phyloP scores from a whole-genome alignment of 345 rosid species.

The Hevea brasiliensis region DNA sequence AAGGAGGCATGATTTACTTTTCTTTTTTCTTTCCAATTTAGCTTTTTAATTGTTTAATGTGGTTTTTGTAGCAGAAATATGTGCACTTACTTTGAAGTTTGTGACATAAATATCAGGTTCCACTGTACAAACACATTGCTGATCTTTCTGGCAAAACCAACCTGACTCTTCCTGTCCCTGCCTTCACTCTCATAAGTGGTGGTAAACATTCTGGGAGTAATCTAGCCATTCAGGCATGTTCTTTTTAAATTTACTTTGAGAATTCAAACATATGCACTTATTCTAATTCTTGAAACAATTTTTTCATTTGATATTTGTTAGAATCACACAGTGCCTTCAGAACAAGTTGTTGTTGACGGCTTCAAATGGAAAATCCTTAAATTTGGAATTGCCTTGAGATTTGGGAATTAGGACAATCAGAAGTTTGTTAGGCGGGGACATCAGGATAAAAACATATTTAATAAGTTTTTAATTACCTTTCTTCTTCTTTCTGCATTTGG shows the following conservation, averaged over 20 bases:
- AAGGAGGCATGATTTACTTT: slow-evolving; percentile 56
- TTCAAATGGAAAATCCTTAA: background rate
- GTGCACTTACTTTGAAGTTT: slow-evolving; percentile 18
- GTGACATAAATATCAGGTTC: slow-evolving; percentile 55
- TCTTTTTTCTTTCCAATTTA: background rate
- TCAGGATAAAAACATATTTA: background rate
- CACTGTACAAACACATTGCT: slow-evolving; percentile 84
- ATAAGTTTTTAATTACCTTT: background rate
- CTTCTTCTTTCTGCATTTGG: slow-evolving; percentile 3
- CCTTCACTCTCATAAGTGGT: slow-evolving; percentile 89
- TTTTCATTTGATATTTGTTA: background rate
- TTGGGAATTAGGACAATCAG: background rate
- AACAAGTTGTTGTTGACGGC: background rate
- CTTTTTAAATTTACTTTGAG: slow-evolving; percentile 7
- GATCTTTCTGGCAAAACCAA: slow-evolving; percentile 76
- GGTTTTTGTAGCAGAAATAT: slow-evolving; percentile 1
- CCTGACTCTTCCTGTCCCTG: slow-evolving; percentile 82
- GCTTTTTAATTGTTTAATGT: slow-evolving; percentile 2
- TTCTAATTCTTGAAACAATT: background rate
- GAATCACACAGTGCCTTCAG: background rate
- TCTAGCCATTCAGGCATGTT: slow-evolving; percentile 74
- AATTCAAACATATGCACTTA: slow-evolving; percentile 4
- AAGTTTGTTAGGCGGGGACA: background rate
- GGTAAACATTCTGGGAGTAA: slow-evolving; percentile 86
- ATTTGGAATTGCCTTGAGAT: background rate